Percentiles rank a stretch among this genome's conserved stretches.
Conservation (phyloP, 495 filamentous ascomycete genomes). For the Glutinoglossum americanum region DNA sequence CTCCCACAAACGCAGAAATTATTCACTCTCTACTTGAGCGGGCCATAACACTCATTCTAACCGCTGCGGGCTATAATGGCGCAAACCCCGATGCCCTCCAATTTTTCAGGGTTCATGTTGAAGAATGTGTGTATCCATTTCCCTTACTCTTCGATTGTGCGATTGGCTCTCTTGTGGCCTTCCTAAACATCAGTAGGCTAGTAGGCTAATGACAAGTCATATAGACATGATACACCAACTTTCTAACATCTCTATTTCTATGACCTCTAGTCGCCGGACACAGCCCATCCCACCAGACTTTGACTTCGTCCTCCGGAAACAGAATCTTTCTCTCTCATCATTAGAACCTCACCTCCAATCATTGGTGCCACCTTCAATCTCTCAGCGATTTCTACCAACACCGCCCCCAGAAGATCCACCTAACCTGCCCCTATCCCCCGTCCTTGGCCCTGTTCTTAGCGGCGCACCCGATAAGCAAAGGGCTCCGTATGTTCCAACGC, state of each 20-base stretch:
- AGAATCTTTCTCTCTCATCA: conserved; percentile 15
- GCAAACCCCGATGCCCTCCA: conserved; percentile 36
- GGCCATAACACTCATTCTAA: conserved; percentile 31
- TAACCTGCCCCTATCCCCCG: conserved; percentile 16
- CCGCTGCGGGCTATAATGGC: conserved; percentile 33
- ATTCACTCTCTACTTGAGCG: conserved; percentile 32
- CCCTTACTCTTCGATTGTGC: conserved; percentile 3
- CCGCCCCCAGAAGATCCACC: conserved; percentile 25
- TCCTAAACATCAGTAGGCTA: background rate
- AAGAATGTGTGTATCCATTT: conserved; percentile 33
- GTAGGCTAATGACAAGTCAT: conserved; percentile 1
- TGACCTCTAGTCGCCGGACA: conserved; percentile 36
- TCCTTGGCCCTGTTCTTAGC: conserved; percentile 32
- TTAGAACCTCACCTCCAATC: conserved; percentile 21
- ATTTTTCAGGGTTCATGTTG: conserved; percentile 29
- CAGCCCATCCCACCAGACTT: conserved; percentile 48
- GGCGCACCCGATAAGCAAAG: conserved; percentile 25
- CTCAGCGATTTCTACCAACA: conserved; percentile 21
- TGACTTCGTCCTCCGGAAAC: conserved; percentile 32
- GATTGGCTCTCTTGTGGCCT: background rate
- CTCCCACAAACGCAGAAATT: conserved; percentile 24
- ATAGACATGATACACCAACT: conserved; percentile 37
- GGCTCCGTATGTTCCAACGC: conserved; percentile 35
- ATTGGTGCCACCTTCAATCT: conserved; percentile 15
- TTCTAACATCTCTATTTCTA: conserved; percentile 33